These are phyloP conservation scores for Cotoneaster glaucophyllus DNA, from an alignment of 306 rosid genomes.

Conservation along the genomic window DNA sequence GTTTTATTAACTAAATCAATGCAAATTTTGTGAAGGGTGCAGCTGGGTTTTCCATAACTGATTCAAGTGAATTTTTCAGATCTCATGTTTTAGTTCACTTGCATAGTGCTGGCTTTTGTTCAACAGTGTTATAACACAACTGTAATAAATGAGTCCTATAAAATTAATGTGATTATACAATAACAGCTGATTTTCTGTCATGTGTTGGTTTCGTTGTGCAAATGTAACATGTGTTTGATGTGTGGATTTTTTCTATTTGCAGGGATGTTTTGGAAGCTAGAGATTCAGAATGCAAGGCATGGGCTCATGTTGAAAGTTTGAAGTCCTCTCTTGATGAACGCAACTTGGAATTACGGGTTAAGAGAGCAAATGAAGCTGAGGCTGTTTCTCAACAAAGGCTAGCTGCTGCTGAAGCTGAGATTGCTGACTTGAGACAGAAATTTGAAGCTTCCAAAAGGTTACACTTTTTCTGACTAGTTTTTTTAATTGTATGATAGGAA, in stretches of 20 bases:
- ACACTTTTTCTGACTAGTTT: neutral
- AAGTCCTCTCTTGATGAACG: slow-evolving; percentile 83
- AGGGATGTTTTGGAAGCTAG: slow-evolving; percentile 81
- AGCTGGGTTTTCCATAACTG: neutral
- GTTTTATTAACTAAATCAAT: neutral
- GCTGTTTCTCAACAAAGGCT: slow-evolving; percentile 85
- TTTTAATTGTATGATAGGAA: neutral
- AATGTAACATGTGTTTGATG: neutral
- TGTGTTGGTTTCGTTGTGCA: neutral
- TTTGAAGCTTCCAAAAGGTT: slow-evolving; percentile 77
- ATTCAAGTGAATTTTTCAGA: neutral
- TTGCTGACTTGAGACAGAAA: slow-evolving; percentile 68
- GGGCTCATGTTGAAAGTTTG: slow-evolving; percentile 77
- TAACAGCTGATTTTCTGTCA: neutral
- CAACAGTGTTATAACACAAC: neutral
- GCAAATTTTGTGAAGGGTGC: neutral
- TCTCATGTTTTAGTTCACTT: neutral
- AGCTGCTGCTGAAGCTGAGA: slow-evolving; percentile 96
- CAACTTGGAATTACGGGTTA: slow-evolving; percentile 79
- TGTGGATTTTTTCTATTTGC: slow-evolving; percentile 23
- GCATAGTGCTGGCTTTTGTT: neutral
- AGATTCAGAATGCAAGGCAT: slow-evolving; percentile 75
- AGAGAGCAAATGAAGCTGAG: slow-evolving; percentile 92
- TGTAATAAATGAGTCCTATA: neutral
- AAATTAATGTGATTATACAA: neutral